These are phyloP conservation scores for Hapsidospora chrysogenum DNA, from an alignment of 495 filamentous ascomycete species.

Conservation along the genomic window DNA sequence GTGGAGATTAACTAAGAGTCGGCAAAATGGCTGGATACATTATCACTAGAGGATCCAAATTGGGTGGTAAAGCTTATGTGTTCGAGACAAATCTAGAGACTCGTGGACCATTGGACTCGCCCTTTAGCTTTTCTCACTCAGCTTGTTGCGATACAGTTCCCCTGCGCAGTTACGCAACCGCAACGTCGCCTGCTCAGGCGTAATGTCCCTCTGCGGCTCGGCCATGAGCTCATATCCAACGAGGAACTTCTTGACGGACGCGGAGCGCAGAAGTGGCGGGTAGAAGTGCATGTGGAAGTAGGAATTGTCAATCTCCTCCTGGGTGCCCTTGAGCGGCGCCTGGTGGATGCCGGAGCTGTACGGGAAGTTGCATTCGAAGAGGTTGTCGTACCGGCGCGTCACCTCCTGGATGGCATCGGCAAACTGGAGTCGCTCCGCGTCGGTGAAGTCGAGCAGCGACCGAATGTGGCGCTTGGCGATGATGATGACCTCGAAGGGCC, in stretches of 20 bases:
- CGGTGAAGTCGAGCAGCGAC: conserved; percentile 62
- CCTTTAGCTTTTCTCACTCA: background rate
- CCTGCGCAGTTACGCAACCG: conserved; percentile 59
- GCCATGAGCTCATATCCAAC: conserved; percentile 94
- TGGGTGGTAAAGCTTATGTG: background rate
- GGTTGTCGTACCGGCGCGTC: conserved; percentile 82
- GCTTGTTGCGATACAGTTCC: conserved; percentile 56
- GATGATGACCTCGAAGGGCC: conserved; percentile 95
- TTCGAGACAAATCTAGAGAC: too few species aligned
- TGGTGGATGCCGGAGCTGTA: conserved; percentile 91
- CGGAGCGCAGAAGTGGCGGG: conserved; percentile 79
- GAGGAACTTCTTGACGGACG: conserved; percentile 87
- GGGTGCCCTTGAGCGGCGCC: conserved; percentile 71
- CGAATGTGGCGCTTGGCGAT: conserved; percentile 66
- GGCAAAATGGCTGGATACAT: background rate
- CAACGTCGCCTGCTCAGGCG: conserved; percentile 84
- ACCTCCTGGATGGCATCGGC: conserved; percentile 76
- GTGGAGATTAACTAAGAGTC: conserved; percentile 14
- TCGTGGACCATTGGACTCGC: background rate
- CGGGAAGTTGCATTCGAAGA: conserved; percentile 92
- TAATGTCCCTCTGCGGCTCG: conserved; percentile 94
- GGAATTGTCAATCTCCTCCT: conserved; percentile 68
- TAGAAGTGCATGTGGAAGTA: conserved; percentile 97
- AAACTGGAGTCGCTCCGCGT: conserved; percentile 47
- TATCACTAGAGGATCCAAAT: background rate